These are phyloP conservation scores for Tuber microsphaerosporum DNA, from an alignment of 495 filamentous ascomycete species.

Conservation along the genomic window DNA sequence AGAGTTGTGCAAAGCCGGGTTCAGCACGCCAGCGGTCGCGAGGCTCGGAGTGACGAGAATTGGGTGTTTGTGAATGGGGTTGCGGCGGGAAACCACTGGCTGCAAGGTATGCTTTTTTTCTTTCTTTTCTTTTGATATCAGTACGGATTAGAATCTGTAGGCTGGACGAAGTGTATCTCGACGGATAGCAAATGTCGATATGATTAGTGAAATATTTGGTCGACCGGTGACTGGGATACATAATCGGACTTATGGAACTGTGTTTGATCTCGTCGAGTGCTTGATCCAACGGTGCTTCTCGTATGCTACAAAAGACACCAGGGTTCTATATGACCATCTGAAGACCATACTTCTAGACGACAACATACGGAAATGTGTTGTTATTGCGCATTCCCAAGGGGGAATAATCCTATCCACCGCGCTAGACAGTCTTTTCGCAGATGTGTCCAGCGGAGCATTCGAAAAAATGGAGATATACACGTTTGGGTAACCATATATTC, in stretches of 20 bases:
- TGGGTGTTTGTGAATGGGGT: conserved; percentile 74
- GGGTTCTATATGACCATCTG: conserved; percentile 50
- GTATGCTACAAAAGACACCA: conserved; percentile 64
- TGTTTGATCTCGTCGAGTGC: conserved; percentile 71
- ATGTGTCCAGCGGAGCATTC: conserved; percentile 61
- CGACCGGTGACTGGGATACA: conserved; percentile 72
- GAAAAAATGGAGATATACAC: conserved; percentile 75
- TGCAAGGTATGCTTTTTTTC: conserved; percentile 23
- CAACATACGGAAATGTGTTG: conserved; percentile 60
- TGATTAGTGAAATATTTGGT: conserved; percentile 65
- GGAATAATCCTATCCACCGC: conserved; percentile 68
- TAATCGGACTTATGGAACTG: conserved; percentile 66
- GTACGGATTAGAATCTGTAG: background rate
- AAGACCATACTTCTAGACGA: conserved; percentile 55
- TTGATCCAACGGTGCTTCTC: conserved; percentile 67
- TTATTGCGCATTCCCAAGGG: conserved; percentile 76
- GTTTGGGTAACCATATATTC: conserved; percentile 50
- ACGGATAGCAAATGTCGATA: conserved; percentile 55
- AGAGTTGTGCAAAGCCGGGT: conserved; percentile 29
- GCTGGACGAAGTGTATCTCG: conserved; percentile 36
- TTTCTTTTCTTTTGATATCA: background rate
- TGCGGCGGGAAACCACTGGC: conserved; percentile 48
- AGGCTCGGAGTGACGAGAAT: conserved; percentile 49
- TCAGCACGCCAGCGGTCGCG: conserved; percentile 8
- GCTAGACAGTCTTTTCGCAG: conserved; percentile 71